A percentile compares a stretch with the other conserved stretches of the same genome.
These are phyloP conservation scores for Iris pallida DNA, from an alignment of 116 monocot species.

Conservation along the genomic window DNA sequence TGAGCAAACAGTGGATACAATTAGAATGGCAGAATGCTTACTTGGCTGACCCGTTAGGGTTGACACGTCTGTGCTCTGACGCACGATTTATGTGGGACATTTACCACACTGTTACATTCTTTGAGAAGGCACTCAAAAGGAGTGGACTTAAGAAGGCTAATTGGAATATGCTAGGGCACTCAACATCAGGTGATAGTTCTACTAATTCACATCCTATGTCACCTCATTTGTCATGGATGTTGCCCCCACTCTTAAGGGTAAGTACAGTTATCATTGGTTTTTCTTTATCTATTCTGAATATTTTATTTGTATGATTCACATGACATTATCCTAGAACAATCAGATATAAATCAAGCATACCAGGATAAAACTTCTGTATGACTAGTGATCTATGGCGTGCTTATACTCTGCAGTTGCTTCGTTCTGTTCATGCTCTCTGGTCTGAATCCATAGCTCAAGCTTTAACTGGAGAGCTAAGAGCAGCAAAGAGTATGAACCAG, in stretches of 20 bases:
- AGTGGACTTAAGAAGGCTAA: constrained; percentile 71
- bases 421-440: constrained; percentile 79
- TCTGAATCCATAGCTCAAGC: constrained; percentile 57
- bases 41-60: constrained; percentile 73
- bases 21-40: constrained; percentile 88
- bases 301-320: constrained; percentile 2
- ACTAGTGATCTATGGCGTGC: background rate
- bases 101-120: constrained; percentile 86
- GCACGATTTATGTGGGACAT: constrained; percentile 88
- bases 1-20: constrained; percentile 81
- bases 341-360: background rate
- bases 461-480: constrained; percentile 60
- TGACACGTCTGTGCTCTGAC: constrained; percentile 57
- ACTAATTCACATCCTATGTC: constrained; percentile 65
- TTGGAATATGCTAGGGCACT: constrained; percentile 24
- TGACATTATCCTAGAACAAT: background rate
- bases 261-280: background rate
- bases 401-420: constrained; percentile 67
- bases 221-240: constrained; percentile 89
- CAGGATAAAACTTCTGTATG: background rate
- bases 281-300: background rate
- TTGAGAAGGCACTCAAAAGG: constrained; percentile 95
- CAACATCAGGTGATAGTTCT: constrained; percentile 23
- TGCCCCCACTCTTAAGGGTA: constrained; percentile 95
- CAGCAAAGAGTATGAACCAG: constrained; percentile 66